These are phyloP conservation scores for Solanum ossicruentum DNA, from an alignment of 257 asterid genomes.

Conservation along the genomic window DNA sequence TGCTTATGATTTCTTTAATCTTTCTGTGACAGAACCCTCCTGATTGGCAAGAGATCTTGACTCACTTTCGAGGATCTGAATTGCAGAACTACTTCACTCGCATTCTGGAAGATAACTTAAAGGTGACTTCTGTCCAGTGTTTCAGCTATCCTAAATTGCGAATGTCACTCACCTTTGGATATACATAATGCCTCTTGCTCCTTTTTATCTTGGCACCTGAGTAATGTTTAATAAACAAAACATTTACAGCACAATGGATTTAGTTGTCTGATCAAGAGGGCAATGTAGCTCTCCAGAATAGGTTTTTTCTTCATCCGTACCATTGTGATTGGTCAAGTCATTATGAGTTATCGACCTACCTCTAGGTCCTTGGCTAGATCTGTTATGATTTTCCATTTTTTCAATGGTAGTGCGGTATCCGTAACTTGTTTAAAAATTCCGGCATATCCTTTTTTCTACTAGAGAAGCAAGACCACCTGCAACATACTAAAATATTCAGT, in stretches of 20 bases:
- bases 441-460: neutral
- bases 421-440: neutral
- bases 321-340: neutral
- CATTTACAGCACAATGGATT: neutral
- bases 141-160: neutral
- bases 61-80: conserved; percentile 95
- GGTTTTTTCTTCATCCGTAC: neutral
- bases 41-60: conserved; percentile 98
- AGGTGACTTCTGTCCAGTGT: conserved; percentile 30
- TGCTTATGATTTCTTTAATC: conserved; percentile 5
- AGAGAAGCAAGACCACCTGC: neutral
- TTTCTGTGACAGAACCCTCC: conserved; percentile 76
- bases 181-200: neutral
- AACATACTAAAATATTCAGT: neutral
- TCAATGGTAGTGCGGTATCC: neutral
- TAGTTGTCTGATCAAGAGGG: neutral
- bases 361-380: neutral
- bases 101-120: conserved; percentile 88
- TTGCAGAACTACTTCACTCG: conserved; percentile 96
- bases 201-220: neutral
- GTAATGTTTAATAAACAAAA: neutral
- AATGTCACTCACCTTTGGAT: neutral
- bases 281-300: neutral
- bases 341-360: neutral
- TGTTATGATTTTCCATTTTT: neutral